Evolutionary conservation across 805 yeast species (phyloP).

Genomic region (Metschnikowia kofuensis): DNA sequence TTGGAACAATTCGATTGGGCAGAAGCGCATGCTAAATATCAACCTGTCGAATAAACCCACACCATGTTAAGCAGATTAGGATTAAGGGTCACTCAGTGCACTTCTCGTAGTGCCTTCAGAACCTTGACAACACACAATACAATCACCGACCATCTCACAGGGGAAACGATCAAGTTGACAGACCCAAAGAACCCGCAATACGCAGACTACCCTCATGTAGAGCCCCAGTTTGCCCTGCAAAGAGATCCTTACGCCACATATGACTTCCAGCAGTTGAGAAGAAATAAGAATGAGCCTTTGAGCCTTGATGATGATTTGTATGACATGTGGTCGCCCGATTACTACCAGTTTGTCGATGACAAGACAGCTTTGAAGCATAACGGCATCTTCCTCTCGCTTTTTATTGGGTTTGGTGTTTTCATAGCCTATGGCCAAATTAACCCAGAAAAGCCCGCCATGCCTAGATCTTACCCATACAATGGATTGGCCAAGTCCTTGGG

Average conservation of each 20-base stretch:
- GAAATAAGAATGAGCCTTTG: constrained; percentile 72
- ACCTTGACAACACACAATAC: constrained; percentile 34
- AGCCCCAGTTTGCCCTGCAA: constrained; percentile 56
- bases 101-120: constrained; percentile 9
- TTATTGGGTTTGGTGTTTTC: constrained; percentile 43
- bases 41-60: not conserved
- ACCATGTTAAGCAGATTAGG: constrained; percentile 31
- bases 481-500: constrained; percentile 79
- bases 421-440: constrained; percentile 47
- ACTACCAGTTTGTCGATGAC: constrained; percentile 58
- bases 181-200: constrained; percentile 42
- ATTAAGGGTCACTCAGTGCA: constrained; percentile 10
- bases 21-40: constrained; percentile 2
- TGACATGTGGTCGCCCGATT: constrained; percentile 87
- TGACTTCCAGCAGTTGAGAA: constrained; percentile 78
- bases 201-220: constrained; percentile 64
- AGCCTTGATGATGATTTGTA: constrained; percentile 69
- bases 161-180: constrained; percentile 36
- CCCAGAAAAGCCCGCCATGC: constrained; percentile 69
- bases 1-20: constrained; percentile 16
- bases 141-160: constrained; percentile 40
- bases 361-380: constrained; percentile 58
- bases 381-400: constrained; percentile 42
- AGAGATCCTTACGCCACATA: constrained; percentile 70
- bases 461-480: constrained; percentile 69